Evolutionary conservation across 306 rosid species (phyloP).

Genomic region (Prunus mongolica): DNA sequence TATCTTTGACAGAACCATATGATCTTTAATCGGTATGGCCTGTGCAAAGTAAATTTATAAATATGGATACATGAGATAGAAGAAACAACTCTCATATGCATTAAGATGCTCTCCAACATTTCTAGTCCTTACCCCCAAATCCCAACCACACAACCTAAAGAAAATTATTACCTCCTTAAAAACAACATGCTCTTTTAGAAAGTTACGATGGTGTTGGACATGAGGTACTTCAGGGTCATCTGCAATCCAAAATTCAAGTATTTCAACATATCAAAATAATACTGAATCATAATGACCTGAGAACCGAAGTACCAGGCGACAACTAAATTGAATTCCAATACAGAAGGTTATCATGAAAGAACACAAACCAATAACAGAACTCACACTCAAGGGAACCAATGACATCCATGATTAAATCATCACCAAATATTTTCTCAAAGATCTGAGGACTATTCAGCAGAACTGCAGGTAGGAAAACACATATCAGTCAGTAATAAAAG

Average conservation of each 20-base stretch:
- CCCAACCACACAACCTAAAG: slow-evolving; percentile 6
- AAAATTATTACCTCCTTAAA: slow-evolving; percentile 75
- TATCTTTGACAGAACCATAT: slow-evolving; percentile 74
- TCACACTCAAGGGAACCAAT: slow-evolving; percentile 94
- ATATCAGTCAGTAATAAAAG: neutral
- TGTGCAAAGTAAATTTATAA: slow-evolving; percentile 27
- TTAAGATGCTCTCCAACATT: slow-evolving; percentile 8
- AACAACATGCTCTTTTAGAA: slow-evolving; percentile 81
- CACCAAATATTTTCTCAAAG: slow-evolving; percentile 82
- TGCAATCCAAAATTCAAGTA: slow-evolving; percentile 34
- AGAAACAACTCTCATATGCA: neutral
- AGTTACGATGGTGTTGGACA: slow-evolving; percentile 74
- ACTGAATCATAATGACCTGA: slow-evolving; percentile 13
- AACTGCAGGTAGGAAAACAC: slow-evolving; percentile 48
- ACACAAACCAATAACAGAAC: slow-evolving; percentile 29
- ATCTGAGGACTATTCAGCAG: slow-evolving; percentile 75
- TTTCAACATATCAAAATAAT: slow-evolving; percentile 6
- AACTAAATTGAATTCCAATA: neutral
- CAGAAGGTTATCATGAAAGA: neutral
- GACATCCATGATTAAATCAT: slow-evolving; percentile 78
- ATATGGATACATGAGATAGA: neutral
- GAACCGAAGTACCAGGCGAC: slow-evolving; percentile 6
- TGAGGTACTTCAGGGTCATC: slow-evolving; percentile 78
- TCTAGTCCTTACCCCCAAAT: slow-evolving; percentile 2
- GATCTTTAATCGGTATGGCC: slow-evolving; percentile 93